phyloP scores from a whole-genome alignment of 495 filamentous ascomycete species.

The Durotheca rogersii region DNA sequence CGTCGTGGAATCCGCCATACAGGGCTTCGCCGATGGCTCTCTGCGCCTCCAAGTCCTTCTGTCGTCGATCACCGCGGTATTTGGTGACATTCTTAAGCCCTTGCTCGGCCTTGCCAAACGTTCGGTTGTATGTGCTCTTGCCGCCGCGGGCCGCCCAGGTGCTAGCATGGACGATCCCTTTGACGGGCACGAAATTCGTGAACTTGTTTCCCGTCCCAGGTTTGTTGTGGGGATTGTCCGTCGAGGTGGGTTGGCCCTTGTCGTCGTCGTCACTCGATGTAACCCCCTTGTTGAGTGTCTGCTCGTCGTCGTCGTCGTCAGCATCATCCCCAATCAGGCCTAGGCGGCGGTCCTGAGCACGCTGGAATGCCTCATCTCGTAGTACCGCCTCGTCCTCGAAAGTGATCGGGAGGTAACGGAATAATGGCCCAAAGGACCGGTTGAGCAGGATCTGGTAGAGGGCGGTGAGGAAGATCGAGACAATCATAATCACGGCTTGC shows the following conservation, averaged over 20 bases:
- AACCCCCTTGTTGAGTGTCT: slow-evolving; percentile 22
- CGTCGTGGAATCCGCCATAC: slow-evolving; percentile 83
- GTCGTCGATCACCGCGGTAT: slow-evolving; percentile 43
- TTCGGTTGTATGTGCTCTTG: slow-evolving; percentile 42
- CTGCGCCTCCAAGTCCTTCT: slow-evolving; percentile 66
- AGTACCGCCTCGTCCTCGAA: slow-evolving; percentile 91
- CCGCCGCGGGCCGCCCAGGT: slow-evolving; percentile 50
- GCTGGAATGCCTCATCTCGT: slow-evolving; percentile 83
- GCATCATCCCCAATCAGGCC: slow-evolving; percentile 56
- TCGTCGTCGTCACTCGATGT: slow-evolving; percentile 34
- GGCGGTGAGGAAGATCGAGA: slow-evolving; percentile 67
- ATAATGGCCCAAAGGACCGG: slow-evolving; percentile 79
- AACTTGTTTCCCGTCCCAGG: slow-evolving; percentile 24
- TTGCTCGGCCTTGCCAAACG: slow-evolving; percentile 44
- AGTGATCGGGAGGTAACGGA: slow-evolving; percentile 89
- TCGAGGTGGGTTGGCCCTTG: slow-evolving; percentile 16
- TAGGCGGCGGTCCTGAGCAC: slow-evolving; percentile 65
- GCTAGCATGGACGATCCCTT: slow-evolving; percentile 47
- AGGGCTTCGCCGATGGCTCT: slow-evolving; percentile 71
- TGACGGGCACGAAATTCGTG: slow-evolving; percentile 45
- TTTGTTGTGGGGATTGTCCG: slow-evolving; percentile 18
- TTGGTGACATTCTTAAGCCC: slow-evolving; percentile 39
- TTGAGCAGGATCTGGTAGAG: slow-evolving; percentile 83
- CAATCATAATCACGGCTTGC: slow-evolving; percentile 89
- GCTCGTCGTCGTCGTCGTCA: slow-evolving; percentile 37